These are phyloP conservation scores for Kodamaea restingae DNA, from an alignment of 805 yeast species.

Conservation along the genomic window DNA sequence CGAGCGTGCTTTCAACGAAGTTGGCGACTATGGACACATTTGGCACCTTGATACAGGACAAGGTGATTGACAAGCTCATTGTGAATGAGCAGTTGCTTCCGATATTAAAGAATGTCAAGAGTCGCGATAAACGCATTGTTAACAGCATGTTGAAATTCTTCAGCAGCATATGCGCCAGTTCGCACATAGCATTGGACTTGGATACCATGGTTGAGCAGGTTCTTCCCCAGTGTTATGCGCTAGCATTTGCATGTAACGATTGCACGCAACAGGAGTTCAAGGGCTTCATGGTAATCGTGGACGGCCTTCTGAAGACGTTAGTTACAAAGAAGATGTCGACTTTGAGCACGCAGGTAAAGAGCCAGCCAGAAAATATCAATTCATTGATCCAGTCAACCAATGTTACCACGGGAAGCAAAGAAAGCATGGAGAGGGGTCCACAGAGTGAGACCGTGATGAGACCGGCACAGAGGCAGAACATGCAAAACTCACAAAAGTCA, in stretches of 20 bases:
- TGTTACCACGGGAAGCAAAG: slow-evolving; percentile 20
- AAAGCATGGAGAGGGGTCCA: slow-evolving; percentile 21
- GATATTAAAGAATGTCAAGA: slow-evolving; percentile 66
- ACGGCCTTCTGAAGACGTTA: slow-evolving; percentile 16
- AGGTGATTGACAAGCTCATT: slow-evolving; percentile 65
- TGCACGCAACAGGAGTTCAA: slow-evolving; percentile 33
- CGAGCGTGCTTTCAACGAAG: slow-evolving; percentile 79
- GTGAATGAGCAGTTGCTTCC: slow-evolving; percentile 81
- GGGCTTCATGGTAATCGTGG: slow-evolving; percentile 20
- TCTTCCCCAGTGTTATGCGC: slow-evolving; percentile 25
- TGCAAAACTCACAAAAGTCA: no score
- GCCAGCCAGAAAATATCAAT: slow-evolving; percentile 15
- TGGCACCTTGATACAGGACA: slow-evolving; percentile 50
- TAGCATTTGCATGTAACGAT: slow-evolving; percentile 37
- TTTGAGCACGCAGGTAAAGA: slow-evolving; percentile 5
- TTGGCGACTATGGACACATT: slow-evolving; percentile 61
- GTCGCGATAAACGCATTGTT: slow-evolving; percentile 67
- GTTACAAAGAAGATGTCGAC: slow-evolving; percentile 12
- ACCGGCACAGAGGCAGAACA: slow-evolving; percentile 1
- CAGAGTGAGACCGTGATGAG: slow-evolving; percentile 14
- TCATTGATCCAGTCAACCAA: slow-evolving; percentile 29
- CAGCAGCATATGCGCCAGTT: slow-evolving; percentile 46
- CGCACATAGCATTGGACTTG: slow-evolving; percentile 27
- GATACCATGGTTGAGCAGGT: slow-evolving; percentile 27
- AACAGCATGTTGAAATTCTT: slow-evolving; percentile 49